Percentiles rank a stretch among this genome's conserved stretches.
phyloP scores from a whole-genome alignment of 2,329 filamentous ascomycete genomes.

The Fusarium multiceps region DNA sequence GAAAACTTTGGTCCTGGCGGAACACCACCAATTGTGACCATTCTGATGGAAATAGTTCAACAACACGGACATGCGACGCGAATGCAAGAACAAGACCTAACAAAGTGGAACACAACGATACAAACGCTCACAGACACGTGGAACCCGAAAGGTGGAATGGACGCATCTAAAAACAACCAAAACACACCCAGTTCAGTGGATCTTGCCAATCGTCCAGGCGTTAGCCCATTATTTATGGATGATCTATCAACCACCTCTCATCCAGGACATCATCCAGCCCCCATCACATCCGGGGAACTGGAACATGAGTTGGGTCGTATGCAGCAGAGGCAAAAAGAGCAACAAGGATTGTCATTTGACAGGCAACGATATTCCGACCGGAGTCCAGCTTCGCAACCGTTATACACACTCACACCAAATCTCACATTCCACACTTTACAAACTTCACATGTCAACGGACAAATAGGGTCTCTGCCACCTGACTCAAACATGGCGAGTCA shows the following conservation, averaged over 20 bases:
- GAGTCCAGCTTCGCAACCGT: constrained; percentile 38
- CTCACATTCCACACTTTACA: constrained; percentile 44
- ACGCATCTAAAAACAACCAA: constrained; percentile 38
- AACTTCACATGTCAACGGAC: constrained; percentile 36
- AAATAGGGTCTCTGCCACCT: constrained; percentile 38
- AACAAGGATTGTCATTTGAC: constrained; percentile 38
- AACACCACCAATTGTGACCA: constrained; percentile 51
- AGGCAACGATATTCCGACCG: constrained; percentile 36
- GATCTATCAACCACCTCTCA: constrained; percentile 46
- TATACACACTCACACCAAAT: constrained; percentile 42
- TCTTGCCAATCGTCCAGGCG: constrained; percentile 24
- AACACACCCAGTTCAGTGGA: constrained; percentile 34
- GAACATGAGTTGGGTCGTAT: constrained; percentile 41
- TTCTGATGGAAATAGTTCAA: constrained; percentile 52
- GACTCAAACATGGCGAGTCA: constrained; percentile 38
- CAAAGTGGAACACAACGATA: constrained; percentile 48
- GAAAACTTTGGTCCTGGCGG: constrained; percentile 50
- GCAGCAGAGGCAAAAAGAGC: constrained; percentile 39
- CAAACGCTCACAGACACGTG: constrained; percentile 46
- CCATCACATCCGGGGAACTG: constrained; percentile 40
- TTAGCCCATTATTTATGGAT: constrained; percentile 42
- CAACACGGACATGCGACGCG: constrained; percentile 45
- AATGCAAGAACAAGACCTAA: constrained; percentile 51
- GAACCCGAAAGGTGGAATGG: constrained; percentile 32
- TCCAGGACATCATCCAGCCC: constrained; percentile 39